Base-by-base conservation (phyloP, 768 basidiomycete genomes). In the Chlorophyllum brunneum region DNA sequence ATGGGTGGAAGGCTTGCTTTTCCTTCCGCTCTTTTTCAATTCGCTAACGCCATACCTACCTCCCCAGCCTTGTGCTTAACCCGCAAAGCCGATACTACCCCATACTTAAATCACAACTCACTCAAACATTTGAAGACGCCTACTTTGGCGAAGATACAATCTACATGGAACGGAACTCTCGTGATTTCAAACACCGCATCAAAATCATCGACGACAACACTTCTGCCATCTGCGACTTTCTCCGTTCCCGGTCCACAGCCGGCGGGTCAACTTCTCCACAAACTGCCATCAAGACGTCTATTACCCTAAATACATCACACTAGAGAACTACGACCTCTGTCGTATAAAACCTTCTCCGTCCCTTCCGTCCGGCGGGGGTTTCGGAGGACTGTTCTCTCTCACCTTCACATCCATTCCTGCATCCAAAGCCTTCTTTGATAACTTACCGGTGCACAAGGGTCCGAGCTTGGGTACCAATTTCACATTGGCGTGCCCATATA, bases 151-250 rank as follows among this genome's bases (percentile, higher is more conserved):
- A 94, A 65, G 95, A 99, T 62, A 93, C 91, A 36, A 82, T 98
- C 51, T 95, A 85, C 75, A 89, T 99, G 88, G 95, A 99, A 65
- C 88, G 95, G 58, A 99, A 99, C 70, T 98, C 95, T 15, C 90
- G 95, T 45, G 86, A 97, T 70, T 98, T 95, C 73, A 70, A 77
- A 46, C 74, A 71, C 6, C 90, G 95, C 49, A 78, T 93, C 58
- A 74, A 74, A 50, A 65, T 73, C 48, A 92, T 95, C 67, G 92
- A 98, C 66, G 65, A 67, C 27, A 98, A 95, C 65, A 75, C 95
- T 3, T 85, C 92, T 63, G 80, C 79, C 38, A 73, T 95, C 51
- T 95, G 92, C 67, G 86, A 89, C 49, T 82, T 86, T 64, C 74
- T 99, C 24, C 78, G 74, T 33, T 74, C 80, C 2, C 81, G 78